These are phyloP conservation scores for Penicillium cataractarum DNA, from an alignment of 495 filamentous ascomycete genomes.

Conservation along the genomic window DNA sequence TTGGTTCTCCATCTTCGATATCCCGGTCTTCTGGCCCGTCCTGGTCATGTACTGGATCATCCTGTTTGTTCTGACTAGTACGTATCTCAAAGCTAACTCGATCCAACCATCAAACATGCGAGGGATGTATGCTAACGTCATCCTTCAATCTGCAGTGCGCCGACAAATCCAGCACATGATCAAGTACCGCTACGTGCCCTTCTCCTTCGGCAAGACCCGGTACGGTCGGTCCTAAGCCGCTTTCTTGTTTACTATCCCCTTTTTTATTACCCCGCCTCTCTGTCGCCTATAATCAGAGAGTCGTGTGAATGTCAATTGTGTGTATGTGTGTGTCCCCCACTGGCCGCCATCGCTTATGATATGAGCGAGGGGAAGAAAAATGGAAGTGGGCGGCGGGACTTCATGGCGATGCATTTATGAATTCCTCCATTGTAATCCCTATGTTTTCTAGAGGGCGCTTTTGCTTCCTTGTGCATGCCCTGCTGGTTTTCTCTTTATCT, in stretches of 20 bases:
- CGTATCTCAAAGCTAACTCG: conserved; percentile 35
- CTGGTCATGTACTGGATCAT: conserved; percentile 98
- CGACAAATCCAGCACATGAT: conserved; percentile 99
- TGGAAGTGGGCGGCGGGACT: conserved; percentile 16
- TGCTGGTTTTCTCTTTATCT: conserved; percentile 14
- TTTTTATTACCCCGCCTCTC: conserved; percentile 16
- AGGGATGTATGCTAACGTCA: background rate
- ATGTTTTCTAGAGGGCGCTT: conserved; percentile 19
- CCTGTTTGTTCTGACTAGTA: conserved; percentile 91
- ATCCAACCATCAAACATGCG: background rate
- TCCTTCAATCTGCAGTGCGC: conserved; percentile 66
- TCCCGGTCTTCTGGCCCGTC: conserved; percentile 99
- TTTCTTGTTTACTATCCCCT: conserved; percentile 4
- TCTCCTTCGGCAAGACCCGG: conserved; percentile 87
- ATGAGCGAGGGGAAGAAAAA: conserved; percentile 13
- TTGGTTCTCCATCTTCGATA: conserved; percentile 92
- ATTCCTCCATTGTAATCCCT: conserved; percentile 28
- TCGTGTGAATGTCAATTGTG: conserved; percentile 20
- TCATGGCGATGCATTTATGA: conserved; percentile 26
- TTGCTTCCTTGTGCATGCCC: conserved; percentile 10
- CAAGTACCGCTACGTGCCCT: conserved; percentile 98
- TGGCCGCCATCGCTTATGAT: conserved; percentile 24
- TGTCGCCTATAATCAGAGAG: conserved; percentile 23
- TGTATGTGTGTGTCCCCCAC: conserved; percentile 21
- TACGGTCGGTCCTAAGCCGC: conserved; percentile 57